These are phyloP conservation scores for Parachaetomium inaequale DNA, from an alignment of 495 filamentous ascomycete species.

Conservation along the genomic window DNA sequence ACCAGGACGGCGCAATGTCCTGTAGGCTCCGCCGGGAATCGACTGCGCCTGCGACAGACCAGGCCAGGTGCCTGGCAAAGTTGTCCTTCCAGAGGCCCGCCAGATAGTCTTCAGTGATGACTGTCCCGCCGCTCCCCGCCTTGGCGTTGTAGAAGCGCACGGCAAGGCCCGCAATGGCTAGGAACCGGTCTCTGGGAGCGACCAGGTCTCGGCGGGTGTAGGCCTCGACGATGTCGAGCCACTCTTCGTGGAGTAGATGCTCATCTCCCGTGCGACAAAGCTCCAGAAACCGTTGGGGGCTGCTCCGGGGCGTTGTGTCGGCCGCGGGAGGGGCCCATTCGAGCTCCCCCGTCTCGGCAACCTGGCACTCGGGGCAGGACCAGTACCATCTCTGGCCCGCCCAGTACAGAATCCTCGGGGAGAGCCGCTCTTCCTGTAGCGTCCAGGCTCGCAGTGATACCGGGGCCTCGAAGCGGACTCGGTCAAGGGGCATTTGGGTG, in stretches of 20 bases:
- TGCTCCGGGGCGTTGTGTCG: conserved; percentile 16
- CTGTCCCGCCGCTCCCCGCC: conserved; percentile 18
- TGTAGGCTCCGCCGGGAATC: conserved; percentile 20
- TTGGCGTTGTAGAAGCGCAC: conserved; percentile 34
- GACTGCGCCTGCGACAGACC: conserved; percentile 26
- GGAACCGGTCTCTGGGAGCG: conserved; percentile 28
- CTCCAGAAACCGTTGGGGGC: conserved; percentile 29
- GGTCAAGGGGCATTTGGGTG: conserved; percentile 22
- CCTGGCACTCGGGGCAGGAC: conserved; percentile 31
- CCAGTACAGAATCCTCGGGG: conserved; percentile 35
- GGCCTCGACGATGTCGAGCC: conserved; percentile 35
- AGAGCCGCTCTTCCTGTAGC: conserved; percentile 34
- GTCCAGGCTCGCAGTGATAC: conserved; percentile 33
- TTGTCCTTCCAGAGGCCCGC: conserved; percentile 32
- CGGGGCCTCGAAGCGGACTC: conserved; percentile 26
- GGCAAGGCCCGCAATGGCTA: conserved; percentile 34
- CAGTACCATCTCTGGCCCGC: conserved; percentile 32
- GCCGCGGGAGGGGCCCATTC: background rate
- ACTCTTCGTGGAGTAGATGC: conserved; percentile 30
- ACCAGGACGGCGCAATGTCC: conserved; percentile 33
- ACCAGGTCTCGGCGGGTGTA: conserved; percentile 33
- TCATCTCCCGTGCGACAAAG: conserved; percentile 28
- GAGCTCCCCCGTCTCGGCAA: conserved; percentile 21
- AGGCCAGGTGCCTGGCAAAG: conserved; percentile 31
- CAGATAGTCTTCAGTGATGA: conserved; percentile 29